These are phyloP conservation scores for Cladophialophora bantiana DNA, from an alignment of 2,329 filamentous ascomycete species.

Conservation along the genomic window DNA sequence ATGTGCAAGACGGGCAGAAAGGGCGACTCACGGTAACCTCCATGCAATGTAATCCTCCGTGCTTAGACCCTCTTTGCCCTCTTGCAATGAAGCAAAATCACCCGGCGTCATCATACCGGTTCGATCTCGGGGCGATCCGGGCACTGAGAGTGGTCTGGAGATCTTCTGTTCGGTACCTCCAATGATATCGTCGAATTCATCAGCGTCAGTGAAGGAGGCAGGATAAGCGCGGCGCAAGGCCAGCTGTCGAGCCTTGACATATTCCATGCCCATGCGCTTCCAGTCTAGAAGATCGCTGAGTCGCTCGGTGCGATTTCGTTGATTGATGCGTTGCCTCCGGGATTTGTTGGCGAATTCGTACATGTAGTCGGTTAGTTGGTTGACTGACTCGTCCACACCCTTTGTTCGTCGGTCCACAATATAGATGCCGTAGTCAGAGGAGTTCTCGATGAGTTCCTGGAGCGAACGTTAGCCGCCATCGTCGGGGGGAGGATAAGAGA, in stretches of 20 bases:
- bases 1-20: conserved; percentile 3
- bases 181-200: conserved; percentile 88
- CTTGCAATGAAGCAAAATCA: conserved; percentile 95
- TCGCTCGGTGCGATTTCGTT: conserved; percentile 94
- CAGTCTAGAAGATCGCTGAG: conserved; percentile 95
- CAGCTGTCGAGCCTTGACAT: conserved; percentile 94
- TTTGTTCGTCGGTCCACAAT: conserved; percentile 96
- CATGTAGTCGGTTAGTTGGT: conserved; percentile 92
- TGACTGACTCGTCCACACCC: conserved; percentile 95
- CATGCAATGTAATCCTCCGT: conserved; percentile 98
- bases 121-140: conserved; percentile 87
- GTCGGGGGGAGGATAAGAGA: background rate
- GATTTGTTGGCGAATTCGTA: conserved; percentile 93
- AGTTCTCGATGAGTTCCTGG: conserved; percentile 90
- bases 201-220: conserved; percentile 75
- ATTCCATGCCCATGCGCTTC: conserved; percentile 99
- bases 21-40: conserved; percentile 87
- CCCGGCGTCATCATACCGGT: conserved; percentile 99
- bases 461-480: background rate
- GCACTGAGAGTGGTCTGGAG: conserved; percentile 89
- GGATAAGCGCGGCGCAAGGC: conserved; percentile 92
- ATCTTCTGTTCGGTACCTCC: conserved; percentile 94
- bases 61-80: conserved; percentile 87
- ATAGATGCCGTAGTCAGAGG: conserved; percentile 97
- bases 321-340: conserved; percentile 96